Base-by-base conservation (phyloP, 2,329 filamentous ascomycete genomes). In the Albifimbria verrucaria region DNA sequence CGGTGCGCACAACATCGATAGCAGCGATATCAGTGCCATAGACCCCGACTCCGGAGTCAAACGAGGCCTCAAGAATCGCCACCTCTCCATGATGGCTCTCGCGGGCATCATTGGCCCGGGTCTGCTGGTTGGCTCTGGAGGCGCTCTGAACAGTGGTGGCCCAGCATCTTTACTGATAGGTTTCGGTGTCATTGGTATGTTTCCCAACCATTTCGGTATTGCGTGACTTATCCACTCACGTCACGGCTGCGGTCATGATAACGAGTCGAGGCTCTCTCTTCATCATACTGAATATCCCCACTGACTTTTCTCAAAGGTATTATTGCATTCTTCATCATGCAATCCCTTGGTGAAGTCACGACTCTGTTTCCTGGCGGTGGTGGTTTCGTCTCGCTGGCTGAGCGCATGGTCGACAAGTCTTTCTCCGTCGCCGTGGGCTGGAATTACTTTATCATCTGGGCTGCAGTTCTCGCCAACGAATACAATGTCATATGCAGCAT, bases 141-240 rank as follows among this genome's bases (percentile, higher is more conserved):
- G 85, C 46, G 88, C 88, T 0, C 72, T 92, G 22, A 76, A 80
- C 12, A 81, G 77, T 42, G 88, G 87, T 52, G 89, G 89, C 0
- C 88, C 89, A 17, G 88, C 86, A 0, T 84, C 87, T 0, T 70
- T 90, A 48, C 67, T 92, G 32, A 90, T 92, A 62, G 88, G 88
- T 2, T 92, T 92, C 58, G 82, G 78, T 10, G 72, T 90, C 24
- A 87, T 90, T 58, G 88, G 71, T 72, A 63, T 50, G 64, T 59
- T 44, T 28, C 42, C 17, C n/a, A 20, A 20, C 21, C 41, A n/a
- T 44, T 36, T n/a, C n/a, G 9, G 10, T 36, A 36, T n/a, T 36
- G n/a, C n/a, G n/a, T 36, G 12, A n/a, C 32, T 39, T 4, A 12
- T 12, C n/a, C 32, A 12, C 3, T 39, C 32, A 39, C 12, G 2